Evolutionary conservation across 225 moss, liverwort and hornwort species (phyloP), one percentile per base, ranked within the genome.

Genomic region (Thuidium tamariscinum): DNA sequence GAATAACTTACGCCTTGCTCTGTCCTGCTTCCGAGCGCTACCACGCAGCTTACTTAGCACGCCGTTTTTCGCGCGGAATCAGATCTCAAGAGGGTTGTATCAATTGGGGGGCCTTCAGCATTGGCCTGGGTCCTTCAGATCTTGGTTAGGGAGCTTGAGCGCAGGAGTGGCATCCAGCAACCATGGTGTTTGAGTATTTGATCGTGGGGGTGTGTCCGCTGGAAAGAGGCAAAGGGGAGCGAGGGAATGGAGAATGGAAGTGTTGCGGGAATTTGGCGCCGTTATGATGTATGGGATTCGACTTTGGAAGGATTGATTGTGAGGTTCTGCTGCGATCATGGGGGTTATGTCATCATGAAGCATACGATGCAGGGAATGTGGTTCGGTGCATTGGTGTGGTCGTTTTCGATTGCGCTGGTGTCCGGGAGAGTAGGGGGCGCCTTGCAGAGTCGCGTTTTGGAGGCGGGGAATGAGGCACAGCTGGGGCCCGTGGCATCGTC

Each of bases 151-250:
- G 81, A 65, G 66, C 66, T 49, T 10, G 36, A 36, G n/a, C n/a
- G n/a, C n/a, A n/a, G 36, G 75, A 70, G 14, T 26, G 59, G 59
- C 19, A 75, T 46, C 36, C 6, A 89, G 49, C 19, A 75, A 46
- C 42, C 6, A 91, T 89, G 90, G 88, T 87, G 79, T 90, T 88
- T 63, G 86, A 90, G 90, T 60, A 72, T 60, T 21, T 90, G 34
- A 87, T 92, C 5, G 27, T 79, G 54, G 86, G 78, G 26, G 84
- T 87, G 41, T 88, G 85, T 74, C 90, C 90, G 5, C 82, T 79
- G 56, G 90, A 92, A 81, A 84, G 84, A 84, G 84, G 92, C 6
- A 88, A 90, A 73, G 92, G 90, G 4, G 88, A 92, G 84, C 77
- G 69, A 22, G 90, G 92, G 9, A 92, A 88, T 64, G 90, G 88